phyloP scores from a whole-genome alignment of 208 protist species.

The Crithidia acanthocephali region DNA sequence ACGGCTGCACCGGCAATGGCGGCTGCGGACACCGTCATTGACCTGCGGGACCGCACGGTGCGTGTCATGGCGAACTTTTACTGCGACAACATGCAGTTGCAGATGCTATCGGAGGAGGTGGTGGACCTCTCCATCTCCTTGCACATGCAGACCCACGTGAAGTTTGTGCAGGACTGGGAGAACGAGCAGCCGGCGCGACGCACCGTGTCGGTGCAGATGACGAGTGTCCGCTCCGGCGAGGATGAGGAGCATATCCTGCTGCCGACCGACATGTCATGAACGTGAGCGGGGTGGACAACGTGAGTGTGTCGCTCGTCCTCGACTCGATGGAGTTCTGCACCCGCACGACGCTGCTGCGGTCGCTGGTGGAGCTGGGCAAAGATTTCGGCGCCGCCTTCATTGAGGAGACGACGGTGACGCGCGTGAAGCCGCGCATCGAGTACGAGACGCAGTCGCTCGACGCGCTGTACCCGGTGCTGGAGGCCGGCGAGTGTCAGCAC shows the following conservation, averaged over 20 bases:
- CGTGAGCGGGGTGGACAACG: constrained; percentile 65
- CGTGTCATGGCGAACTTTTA: constrained; percentile 43
- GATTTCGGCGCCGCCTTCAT: constrained; percentile 70
- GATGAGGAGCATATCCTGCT: constrained; percentile 68
- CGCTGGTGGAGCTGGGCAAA: constrained; percentile 67
- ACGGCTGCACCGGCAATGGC: background rate
- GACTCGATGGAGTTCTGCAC: constrained; percentile 67
- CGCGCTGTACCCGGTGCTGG: constrained; percentile 43
- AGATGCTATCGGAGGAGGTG: constrained; percentile 74
- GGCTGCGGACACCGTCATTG: constrained; percentile 10
- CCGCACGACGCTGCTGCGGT: constrained; percentile 65
- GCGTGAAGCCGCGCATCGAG: constrained; percentile 51
- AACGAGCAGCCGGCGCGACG: constrained; percentile 46
- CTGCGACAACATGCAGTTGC: constrained; percentile 47
- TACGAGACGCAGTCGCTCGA: constrained; percentile 59
- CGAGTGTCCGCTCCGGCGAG: constrained; percentile 59
- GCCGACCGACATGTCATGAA: constrained; percentile 58
- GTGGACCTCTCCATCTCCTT: constrained; percentile 62
- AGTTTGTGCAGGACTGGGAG: constrained; percentile 55
- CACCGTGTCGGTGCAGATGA: constrained; percentile 45
- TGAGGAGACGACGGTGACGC: constrained; percentile 54
- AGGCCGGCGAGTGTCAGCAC: constrained; percentile 60
- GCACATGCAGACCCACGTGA: constrained; percentile 41
- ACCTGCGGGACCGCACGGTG: constrained; percentile 33
- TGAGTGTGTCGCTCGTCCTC: constrained; percentile 56